Evolutionary conservation across 345 rosid species (phyloP).

Genomic region (Eutrema japonicum): DNA sequence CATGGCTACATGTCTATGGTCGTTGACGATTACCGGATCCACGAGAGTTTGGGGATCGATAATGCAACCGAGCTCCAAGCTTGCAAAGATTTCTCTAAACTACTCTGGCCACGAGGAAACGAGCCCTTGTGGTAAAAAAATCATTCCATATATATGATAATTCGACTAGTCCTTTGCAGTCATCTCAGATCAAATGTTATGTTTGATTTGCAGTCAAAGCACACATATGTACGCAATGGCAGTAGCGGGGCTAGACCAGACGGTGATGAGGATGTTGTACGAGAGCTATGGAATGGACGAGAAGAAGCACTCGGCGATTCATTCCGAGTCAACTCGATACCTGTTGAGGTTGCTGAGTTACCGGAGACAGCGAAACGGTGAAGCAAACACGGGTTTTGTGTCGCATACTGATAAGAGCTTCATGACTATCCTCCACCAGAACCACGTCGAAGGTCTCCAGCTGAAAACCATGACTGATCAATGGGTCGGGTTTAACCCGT

Average conservation of each 20-base stretch:
- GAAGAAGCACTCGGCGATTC: slow-evolving; percentile 44
- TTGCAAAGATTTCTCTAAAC: slow-evolving; percentile 51
- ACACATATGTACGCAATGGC: slow-evolving; percentile 50
- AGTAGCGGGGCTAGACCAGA: slow-evolving; percentile 50
- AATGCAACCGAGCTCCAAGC: slow-evolving; percentile 51
- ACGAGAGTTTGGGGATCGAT: slow-evolving; percentile 78
- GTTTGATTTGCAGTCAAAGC: slow-evolving; percentile 38
- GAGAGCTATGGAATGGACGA: slow-evolving; percentile 61
- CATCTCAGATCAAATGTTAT: not conserved
- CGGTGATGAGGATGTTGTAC: slow-evolving; percentile 61
- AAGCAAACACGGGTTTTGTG: slow-evolving; percentile 51
- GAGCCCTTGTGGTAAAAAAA: slow-evolving; percentile 53
- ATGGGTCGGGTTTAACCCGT: slow-evolving; percentile 50
- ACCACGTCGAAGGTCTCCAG: slow-evolving; percentile 59
- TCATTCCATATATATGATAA: not conserved
- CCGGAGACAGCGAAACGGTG: slow-evolving; percentile 44
- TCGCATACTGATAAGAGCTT: slow-evolving; percentile 69
- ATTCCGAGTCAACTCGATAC: slow-evolving; percentile 49
- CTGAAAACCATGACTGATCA: slow-evolving; percentile 51
- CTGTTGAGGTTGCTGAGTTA: slow-evolving; percentile 58
- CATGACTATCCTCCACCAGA: slow-evolving; percentile 61
- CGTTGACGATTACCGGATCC: slow-evolving; percentile 58
- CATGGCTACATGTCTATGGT: slow-evolving; percentile 72
- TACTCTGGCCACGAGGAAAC: slow-evolving; percentile 81
- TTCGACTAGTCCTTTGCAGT: not conserved